phyloP scores from a whole-genome alignment of 1,284 basidiomycete species.

The Tilletia walkeri region DNA sequence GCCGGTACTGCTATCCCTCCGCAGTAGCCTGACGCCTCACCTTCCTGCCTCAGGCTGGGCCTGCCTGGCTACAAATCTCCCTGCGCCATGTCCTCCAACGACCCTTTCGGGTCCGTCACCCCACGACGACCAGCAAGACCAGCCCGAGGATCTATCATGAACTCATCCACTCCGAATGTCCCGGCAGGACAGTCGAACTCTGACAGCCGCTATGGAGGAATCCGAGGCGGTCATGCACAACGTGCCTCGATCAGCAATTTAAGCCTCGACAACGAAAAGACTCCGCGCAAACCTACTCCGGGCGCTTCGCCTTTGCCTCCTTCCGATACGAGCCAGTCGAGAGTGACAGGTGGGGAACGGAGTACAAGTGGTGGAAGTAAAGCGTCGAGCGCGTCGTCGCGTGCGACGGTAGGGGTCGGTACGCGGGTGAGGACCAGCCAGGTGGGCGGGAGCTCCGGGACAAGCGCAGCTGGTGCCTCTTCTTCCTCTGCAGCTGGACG shows the following conservation, averaged over 20 bases:
- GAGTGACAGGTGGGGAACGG: neutral
- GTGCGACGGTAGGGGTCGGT: neutral
- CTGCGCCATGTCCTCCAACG: conserved; percentile 1
- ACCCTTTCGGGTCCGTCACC: conserved; percentile 11
- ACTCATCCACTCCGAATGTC: neutral
- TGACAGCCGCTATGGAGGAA: neutral
- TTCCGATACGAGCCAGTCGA: neutral
- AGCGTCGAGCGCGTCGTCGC: conserved; percentile 1
- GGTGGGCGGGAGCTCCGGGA: neutral
- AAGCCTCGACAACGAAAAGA: conserved; percentile 10
- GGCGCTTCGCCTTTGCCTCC: neutral
- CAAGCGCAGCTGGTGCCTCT: neutral
- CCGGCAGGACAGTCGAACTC: neutral
- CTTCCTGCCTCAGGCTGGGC: too few species aligned
- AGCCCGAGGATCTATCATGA: neutral
- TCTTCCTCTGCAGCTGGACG: too few species aligned
- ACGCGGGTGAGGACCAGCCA: neutral
- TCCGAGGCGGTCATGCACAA: neutral
- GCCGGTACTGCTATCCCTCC: too few species aligned
- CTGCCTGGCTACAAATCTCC: too few species aligned
- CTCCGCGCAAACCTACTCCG: neutral
- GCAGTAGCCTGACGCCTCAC: too few species aligned
- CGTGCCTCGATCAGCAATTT: neutral
- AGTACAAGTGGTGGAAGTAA: conserved; percentile 4
- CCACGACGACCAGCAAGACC: conserved; percentile 1